These are phyloP conservation scores for Eucalyptus sideroxylon DNA, from an alignment of 345 rosid genomes.

Conservation along the genomic window DNA sequence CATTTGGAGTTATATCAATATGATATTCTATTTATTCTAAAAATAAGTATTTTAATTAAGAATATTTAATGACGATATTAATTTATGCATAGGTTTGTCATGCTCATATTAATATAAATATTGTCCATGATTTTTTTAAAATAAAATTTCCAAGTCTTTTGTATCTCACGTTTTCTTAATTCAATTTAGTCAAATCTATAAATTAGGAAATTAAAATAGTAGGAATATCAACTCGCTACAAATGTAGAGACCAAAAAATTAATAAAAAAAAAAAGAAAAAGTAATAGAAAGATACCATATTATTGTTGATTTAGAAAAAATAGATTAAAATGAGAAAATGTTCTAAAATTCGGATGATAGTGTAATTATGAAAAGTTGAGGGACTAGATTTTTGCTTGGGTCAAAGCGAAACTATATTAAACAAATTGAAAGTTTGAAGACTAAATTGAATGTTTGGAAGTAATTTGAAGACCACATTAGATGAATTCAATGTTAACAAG, in stretches of 20 bases:
- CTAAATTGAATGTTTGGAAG: neutral
- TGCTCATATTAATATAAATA: neutral
- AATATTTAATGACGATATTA: no score
- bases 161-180: neutral
- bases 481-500: neutral
- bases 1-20: neutral
- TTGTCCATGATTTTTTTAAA: neutral
- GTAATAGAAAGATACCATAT: neutral
- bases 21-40: no score
- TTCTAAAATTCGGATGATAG: neutral
- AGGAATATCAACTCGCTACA: neutral
- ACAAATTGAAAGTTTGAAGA: neutral
- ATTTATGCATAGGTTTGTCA: neutral
- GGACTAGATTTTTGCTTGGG: neutral
- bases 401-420: accelerated
- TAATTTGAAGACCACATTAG: neutral
- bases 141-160: no score
- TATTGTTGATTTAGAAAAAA: neutral
- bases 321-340: no score
- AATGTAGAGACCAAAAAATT: neutral
- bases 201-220: no score
- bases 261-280: no score
- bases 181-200: neutral
- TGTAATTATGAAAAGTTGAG: neutral
- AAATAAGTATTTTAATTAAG: neutral